Base-by-base conservation (phyloP, 2,329 filamentous ascomycete genomes). In the Lomentospora prolificans region DNA sequence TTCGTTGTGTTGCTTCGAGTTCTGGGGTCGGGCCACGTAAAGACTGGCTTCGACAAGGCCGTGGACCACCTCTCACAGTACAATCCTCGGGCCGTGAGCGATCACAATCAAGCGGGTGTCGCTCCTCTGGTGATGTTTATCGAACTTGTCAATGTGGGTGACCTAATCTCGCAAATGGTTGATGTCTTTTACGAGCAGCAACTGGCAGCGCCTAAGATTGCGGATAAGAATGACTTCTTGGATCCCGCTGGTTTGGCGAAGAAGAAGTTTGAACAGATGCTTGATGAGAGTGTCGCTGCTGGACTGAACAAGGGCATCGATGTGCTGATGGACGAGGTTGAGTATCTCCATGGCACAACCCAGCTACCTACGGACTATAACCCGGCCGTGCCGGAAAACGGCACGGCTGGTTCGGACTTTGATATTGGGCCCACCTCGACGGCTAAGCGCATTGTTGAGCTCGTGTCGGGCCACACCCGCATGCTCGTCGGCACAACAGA, bases 121-220 rank as follows among this genome's bases (percentile, higher is more conserved):
- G 90, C 90, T 55, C 94, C 94, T 2, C 79, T 99, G 3, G 90
- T 96, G 50, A 96, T 89, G 0, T 99, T 99, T 64, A 83, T 99
- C 59, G 94, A 99, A 71, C 81, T 99, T 27, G 94, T 99, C 68
- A 99, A 99, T 66, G 92, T 99, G 1, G 94, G 94, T 57, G 94
- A 99, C 68, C 78, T 99, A 57, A 99, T 99, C 63, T 90, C 95
- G 58, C 94, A 99, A 69, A 99, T 99, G 94, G 84, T 99, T 57
- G 94, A 99, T 67, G 90, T 99, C 31, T 99, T 99, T 67, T 99
- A 95, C 71, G 88, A 95, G 67, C 94, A 97, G 71, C 94, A 99
- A 72, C 80, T 99, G 27, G 84, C 90, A 4, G 81, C 83, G 1
- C 82, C 87, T 12, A 88, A 88, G 64, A 84, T 99, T 55, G 87